phyloP scores from a whole-genome alignment of 257 asterid species.

The Catharanthus roseus region DNA sequence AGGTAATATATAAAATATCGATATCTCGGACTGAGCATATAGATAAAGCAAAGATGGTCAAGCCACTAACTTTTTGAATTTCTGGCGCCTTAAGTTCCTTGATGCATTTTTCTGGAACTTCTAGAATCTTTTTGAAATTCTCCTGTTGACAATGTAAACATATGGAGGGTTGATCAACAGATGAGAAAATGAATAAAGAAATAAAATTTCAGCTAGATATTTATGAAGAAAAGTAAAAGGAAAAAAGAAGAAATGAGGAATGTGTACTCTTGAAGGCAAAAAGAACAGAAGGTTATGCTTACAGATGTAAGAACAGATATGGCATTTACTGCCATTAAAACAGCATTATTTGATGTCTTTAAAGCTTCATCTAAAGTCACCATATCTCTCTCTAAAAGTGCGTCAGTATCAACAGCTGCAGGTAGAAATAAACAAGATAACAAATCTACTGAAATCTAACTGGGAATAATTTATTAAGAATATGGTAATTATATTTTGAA shows the following conservation, averaged over 20 bases:
- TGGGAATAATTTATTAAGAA: background rate
- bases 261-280: constrained; percentile 15
- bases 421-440: constrained; percentile 9
- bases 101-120: constrained; percentile 31
- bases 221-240: background rate
- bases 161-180: constrained; percentile 6
- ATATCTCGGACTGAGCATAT: too few species aligned
- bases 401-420: constrained; percentile 90
- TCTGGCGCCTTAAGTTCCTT: constrained; percentile 58
- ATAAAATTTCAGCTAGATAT: background rate
- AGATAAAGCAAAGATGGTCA: constrained; percentile 4
- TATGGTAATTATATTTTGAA: background rate
- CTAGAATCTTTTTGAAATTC: constrained; percentile 49
- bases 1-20: too few species aligned
- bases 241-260: constrained; percentile 9
- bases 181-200: constrained; percentile 15
- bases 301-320: constrained; percentile 69
- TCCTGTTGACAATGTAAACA: constrained; percentile 47
- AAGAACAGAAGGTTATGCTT: constrained; percentile 26
- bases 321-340: constrained; percentile 85
- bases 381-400: constrained; percentile 78
- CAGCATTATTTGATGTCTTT: constrained; percentile 73
- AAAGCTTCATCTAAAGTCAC: constrained; percentile 93
- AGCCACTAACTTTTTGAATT: constrained; percentile 44
- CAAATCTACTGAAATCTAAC: background rate